Evolutionary conservation across 2,329 filamentous ascomycete genomes (phyloP), one percentile per base, ranked within the genome.

Genomic region (Talaromyces albobiverticillius): DNA sequence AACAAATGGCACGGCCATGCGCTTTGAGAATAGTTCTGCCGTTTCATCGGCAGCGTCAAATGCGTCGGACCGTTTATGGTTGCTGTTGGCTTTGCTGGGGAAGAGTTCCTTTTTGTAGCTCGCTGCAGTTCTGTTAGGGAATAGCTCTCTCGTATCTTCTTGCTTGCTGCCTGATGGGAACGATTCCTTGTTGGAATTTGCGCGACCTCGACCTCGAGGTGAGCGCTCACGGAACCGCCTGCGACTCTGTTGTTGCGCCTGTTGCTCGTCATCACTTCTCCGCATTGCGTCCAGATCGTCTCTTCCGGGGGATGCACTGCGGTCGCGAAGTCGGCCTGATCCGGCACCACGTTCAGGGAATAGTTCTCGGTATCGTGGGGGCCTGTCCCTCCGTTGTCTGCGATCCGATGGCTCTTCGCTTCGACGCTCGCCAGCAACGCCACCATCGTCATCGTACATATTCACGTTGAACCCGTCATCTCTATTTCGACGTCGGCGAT

Each of bases 391-490:
- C 57, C 67, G 65, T n/a, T 69, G 67, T 51, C 60, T 51, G 45
- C 61, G 56, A 42, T 67, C 63, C 7, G 64, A 64, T 20, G 61
- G 61, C 43, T 67, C 66, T 7, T 63, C 60, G 18, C 61, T 34
- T 46, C 53, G 42, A 14, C 42, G 41, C n/a, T 51, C 40, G 26
- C 26, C 10, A 36, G 34, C 29, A 38, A 9, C n/a, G 22, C 32
- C 61, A 14, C 56, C 61, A 40, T 59, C 62, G 63, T 95, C 90
- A 60, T 94, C 90, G 70, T 95, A 95, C 77, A 96, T 87, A 64
- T 83, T 88, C 32, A 85, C 88, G 62, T 88, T 84, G 62, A 90
- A 93, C 6, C 36, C 48, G 36, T 51, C 47, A 16, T 55, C 48
- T 32, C 81, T 75, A 32, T 80, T 76, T 4, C 82, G 79, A 61